A percentile compares a stretch with the other conserved stretches of the same genome.
Evolutionary conservation across 257 asterid genomes (phyloP).

Genomic region (Plantago major): DNA sequence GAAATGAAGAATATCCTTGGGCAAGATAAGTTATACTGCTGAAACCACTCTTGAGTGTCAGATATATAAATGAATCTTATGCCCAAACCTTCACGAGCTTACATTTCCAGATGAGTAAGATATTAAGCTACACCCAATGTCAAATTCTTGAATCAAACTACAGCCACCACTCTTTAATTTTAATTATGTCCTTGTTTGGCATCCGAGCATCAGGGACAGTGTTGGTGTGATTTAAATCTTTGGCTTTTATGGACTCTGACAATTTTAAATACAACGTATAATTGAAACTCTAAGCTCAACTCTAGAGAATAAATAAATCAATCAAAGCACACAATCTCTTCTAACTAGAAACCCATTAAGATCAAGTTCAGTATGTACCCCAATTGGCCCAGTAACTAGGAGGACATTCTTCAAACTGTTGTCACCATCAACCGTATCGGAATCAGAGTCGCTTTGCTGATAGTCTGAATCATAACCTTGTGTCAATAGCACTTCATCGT

Average conservation of each 20-base stretch:
- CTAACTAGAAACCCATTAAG: conserved; percentile 16
- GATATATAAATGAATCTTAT: not conserved
- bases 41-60: not conserved
- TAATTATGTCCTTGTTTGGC: too few species aligned
- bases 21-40: conserved; percentile 7
- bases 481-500: conserved; percentile 25
- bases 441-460: conserved; percentile 53
- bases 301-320: not conserved
- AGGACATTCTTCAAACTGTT: conserved; percentile 78
- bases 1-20: conserved; percentile 1
- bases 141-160: too few species aligned
- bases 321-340: conserved; percentile 15
- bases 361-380: conserved; percentile 47
- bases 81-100: too few species aligned
- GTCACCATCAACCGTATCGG: conserved; percentile 44
- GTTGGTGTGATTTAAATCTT: too few species aligned
- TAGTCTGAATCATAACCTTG: conserved; percentile 41
- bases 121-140: too few species aligned
- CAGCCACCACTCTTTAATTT: too few species aligned
- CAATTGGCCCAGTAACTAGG: conserved; percentile 93
- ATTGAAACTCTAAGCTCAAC: too few species aligned
- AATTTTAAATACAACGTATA: too few species aligned
- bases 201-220: too few species aligned
- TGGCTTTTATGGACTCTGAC: too few species aligned
- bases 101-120: too few species aligned